These are phyloP conservation scores for Cantharellus anzutake DNA, from an alignment of 768 basidiomycete genomes.

Conservation along the genomic window DNA sequence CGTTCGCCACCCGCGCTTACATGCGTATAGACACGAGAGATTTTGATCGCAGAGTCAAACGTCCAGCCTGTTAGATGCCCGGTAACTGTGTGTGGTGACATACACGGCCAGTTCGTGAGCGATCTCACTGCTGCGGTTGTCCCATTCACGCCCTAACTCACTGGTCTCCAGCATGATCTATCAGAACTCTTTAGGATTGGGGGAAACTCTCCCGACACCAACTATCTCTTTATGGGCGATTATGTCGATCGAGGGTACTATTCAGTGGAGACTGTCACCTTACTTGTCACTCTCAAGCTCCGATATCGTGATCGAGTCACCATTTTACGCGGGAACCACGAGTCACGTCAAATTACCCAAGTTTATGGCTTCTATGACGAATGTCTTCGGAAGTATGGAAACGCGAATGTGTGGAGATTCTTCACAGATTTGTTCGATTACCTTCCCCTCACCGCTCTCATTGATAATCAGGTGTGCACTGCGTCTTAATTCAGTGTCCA, in stretches of 20 bases:
- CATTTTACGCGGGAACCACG: slow-evolving; percentile 95
- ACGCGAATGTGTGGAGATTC: slow-evolving; percentile 98
- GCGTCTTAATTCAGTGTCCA: neutral
- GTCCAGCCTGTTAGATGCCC: slow-evolving; percentile 97
- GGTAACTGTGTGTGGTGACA: slow-evolving; percentile 98
- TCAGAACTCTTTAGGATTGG: slow-evolving; percentile 98
- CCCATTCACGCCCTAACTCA: slow-evolving; percentile 6
- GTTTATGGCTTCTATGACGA: slow-evolving; percentile 99
- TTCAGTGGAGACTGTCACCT: slow-evolving; percentile 95
- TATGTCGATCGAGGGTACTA: slow-evolving; percentile 99
- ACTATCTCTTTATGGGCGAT: slow-evolving; percentile 99
- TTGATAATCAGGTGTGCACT: slow-evolving; percentile 89
- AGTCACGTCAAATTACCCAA: slow-evolving; percentile 98
- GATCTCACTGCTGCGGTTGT: slow-evolving; percentile 7
- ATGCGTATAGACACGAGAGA: slow-evolving; percentile 68
- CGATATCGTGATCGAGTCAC: slow-evolving; percentile 97
- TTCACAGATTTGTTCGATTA: slow-evolving; percentile 99
- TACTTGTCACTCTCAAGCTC: slow-evolving; percentile 91
- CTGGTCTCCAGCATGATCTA: slow-evolving; percentile 68
- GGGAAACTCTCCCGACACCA: slow-evolving; percentile 96
- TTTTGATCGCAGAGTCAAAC: slow-evolving; percentile 97
- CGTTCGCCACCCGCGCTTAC: slow-evolving; percentile 10
- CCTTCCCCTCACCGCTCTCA: slow-evolving; percentile 89
- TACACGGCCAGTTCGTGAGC: slow-evolving; percentile 99
- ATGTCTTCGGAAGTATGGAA: slow-evolving; percentile 97